These are phyloP conservation scores for Sicyos baderoa DNA, from an alignment of 306 rosid genomes.

Conservation along the genomic window DNA sequence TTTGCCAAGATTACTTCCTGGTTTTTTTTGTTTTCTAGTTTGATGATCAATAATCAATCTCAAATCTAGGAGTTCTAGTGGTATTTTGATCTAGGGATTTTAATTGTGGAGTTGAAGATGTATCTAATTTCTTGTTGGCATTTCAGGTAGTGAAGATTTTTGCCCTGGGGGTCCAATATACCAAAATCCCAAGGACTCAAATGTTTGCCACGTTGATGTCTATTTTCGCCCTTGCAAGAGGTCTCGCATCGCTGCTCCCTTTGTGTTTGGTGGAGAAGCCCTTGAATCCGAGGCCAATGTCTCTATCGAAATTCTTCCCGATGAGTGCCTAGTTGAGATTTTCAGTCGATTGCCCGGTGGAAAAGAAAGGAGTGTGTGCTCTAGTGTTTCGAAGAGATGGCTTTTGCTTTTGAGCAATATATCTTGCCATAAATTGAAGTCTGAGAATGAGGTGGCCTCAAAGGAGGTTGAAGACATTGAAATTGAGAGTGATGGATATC, in stretches of 20 bases:
- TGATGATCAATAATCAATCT: not conserved
- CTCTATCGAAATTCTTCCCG: conserved; percentile 70
- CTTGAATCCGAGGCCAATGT: conserved; percentile 48
- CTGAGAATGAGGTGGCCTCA: conserved; percentile 20
- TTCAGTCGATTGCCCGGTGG: conserved; percentile 75
- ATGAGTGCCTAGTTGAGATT: conserved; percentile 91
- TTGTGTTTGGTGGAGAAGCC: conserved; percentile 42
- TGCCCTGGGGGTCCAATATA: conserved; percentile 63
- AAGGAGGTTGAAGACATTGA: conserved; percentile 40
- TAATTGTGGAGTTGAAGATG: not conserved
- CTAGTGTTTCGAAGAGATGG: conserved; percentile 86
- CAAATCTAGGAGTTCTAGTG: not conserved
- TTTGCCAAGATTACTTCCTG: not conserved
- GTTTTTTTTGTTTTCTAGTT: not conserved
- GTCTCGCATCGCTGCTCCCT: conserved; percentile 51
- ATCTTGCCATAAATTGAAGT: conserved; percentile 36
- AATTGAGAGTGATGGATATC: conserved; percentile 58
- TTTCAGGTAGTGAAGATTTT: conserved; percentile 74
- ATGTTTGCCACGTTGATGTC: conserved; percentile 45
- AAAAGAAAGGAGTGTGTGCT: conserved; percentile 60
- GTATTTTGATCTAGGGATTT: not conserved
- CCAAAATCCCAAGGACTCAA: conserved; percentile 65
- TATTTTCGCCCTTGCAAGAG: conserved; percentile 62
- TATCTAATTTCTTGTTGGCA: conserved; percentile 22
- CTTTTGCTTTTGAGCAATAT: conserved; percentile 74